A percentile compares a stretch with the other conserved stretches of the same genome.
Evolutionary conservation across 2,329 filamentous ascomycete species (phyloP).

Genomic region (Pseudogymnoascus verrucosus): DNA sequence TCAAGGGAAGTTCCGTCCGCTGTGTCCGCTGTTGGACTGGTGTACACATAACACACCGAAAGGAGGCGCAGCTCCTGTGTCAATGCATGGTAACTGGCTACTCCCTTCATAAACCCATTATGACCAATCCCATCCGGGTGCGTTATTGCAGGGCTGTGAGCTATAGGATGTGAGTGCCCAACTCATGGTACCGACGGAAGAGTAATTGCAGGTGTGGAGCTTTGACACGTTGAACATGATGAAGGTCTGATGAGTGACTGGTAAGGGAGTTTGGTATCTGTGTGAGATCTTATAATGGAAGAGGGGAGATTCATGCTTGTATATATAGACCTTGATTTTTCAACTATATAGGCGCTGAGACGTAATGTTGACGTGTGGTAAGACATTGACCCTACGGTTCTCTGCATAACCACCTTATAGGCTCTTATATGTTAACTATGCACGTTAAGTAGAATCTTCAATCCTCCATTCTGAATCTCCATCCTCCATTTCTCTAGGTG

Average conservation of each 20-base stretch:
- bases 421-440: not conserved
- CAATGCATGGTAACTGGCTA: not conserved
- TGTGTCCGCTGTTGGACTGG: not conserved
- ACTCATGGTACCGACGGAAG: not conserved
- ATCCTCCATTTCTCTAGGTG: not conserved
- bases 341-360: not conserved
- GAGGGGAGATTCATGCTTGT: not conserved
- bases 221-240: not conserved
- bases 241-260: not conserved
- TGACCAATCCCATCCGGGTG: not conserved
- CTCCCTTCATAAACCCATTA: not conserved
- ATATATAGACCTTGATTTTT: not conserved
- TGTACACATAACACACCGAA: not conserved
- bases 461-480: not conserved
- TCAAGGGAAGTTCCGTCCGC: not conserved
- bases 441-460: not conserved
- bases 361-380: not conserved
- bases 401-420: no score
- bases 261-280: not conserved
- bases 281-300: not conserved
- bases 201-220: not conserved
- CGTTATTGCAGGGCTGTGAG: not conserved
- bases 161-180: not conserved
- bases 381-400: not conserved
- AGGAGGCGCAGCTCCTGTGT: not conserved